phyloP scores from a whole-genome alignment of 2,329 filamentous ascomycete species.

The Talaromyces albobiverticillius region DNA sequence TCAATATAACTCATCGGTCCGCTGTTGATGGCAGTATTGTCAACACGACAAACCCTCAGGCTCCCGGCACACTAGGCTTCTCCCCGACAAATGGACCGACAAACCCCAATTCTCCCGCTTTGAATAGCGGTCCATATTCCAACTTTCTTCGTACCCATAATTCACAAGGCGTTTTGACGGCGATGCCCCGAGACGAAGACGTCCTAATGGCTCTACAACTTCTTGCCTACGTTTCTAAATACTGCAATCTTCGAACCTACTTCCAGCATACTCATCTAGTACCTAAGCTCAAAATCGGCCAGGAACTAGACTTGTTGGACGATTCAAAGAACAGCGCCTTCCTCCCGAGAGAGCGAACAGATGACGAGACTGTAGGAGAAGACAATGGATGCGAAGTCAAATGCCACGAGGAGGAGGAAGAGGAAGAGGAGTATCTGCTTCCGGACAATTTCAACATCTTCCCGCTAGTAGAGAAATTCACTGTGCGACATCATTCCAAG shows the following conservation, averaged over 20 bases:
- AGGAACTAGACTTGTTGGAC: conserved; percentile 77
- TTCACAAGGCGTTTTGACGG: conserved; percentile 72
- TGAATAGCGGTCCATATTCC: conserved; percentile 61
- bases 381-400: not conserved
- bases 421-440: conserved; percentile 82
- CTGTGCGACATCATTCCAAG: conserved; percentile 86
- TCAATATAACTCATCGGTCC: conserved; percentile 87
- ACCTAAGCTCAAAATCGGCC: conserved; percentile 83
- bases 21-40: conserved; percentile 81
- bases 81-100: conserved; percentile 64
- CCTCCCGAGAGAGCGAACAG: conserved; percentile 27
- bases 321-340: conserved; percentile 54
- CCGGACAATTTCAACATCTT: conserved; percentile 98
- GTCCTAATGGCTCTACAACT: conserved; percentile 97
- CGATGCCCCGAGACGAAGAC: conserved; percentile 95
- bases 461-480: conserved; percentile 96
- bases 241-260: conserved; percentile 91
- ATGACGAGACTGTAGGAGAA: conserved; percentile 2
- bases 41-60: conserved; percentile 65
- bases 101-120: conserved; percentile 68
- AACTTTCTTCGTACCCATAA: conserved; percentile 75
- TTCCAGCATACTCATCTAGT: conserved; percentile 95
- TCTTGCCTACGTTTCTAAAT: conserved; percentile 96
- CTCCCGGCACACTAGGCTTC: conserved; percentile 66
- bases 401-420: conserved; percentile 56